phyloP scores from a whole-genome alignment of 768 basidiomycete genomes.

The Pulveroboletus sp. region DNA sequence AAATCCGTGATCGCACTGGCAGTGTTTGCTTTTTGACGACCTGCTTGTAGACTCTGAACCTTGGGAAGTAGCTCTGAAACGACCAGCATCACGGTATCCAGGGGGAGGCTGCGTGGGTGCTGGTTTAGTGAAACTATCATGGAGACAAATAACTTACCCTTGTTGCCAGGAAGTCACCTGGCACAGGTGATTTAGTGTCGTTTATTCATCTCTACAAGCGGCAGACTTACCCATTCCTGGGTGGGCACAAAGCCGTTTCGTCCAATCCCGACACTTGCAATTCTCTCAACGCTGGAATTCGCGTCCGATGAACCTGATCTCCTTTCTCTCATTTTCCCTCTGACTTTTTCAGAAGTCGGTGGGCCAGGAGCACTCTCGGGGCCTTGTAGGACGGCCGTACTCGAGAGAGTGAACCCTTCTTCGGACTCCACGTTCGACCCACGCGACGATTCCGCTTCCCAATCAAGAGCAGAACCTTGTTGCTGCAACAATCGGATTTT shows the following conservation, averaged over 20 bases:
- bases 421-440: slow-evolving; percentile 10
- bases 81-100: slow-evolving; percentile 84
- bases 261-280: slow-evolving; percentile 69
- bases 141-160: slow-evolving; percentile 51
- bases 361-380: slow-evolving; percentile 34
- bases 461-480: slow-evolving; percentile 37
- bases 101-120: slow-evolving; percentile 58
- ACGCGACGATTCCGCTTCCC: slow-evolving; percentile 22
- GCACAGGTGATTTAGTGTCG: slow-evolving; percentile 1
- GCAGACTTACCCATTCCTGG: slow-evolving; percentile 89
- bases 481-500: slow-evolving; percentile 63
- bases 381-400: slow-evolving; percentile 43
- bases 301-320: slow-evolving; percentile 51
- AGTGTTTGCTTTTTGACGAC: slow-evolving; percentile 58
- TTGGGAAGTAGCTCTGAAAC: slow-evolving; percentile 85
- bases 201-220: neutral
- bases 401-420: slow-evolving; percentile 19
- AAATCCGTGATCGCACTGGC: slow-evolving; percentile 71
- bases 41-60: slow-evolving; percentile 74
- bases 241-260: slow-evolving; percentile 93
- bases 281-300: slow-evolving; percentile 54
- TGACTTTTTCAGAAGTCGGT: slow-evolving; percentile 74
- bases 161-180: slow-evolving; percentile 94
- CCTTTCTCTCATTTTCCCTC: slow-evolving; percentile 87
- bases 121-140: slow-evolving; percentile 1